These are phyloP conservation scores for Lentinus brumalis DNA, from an alignment of 768 basidiomycete species.

Conservation along the genomic window DNA sequence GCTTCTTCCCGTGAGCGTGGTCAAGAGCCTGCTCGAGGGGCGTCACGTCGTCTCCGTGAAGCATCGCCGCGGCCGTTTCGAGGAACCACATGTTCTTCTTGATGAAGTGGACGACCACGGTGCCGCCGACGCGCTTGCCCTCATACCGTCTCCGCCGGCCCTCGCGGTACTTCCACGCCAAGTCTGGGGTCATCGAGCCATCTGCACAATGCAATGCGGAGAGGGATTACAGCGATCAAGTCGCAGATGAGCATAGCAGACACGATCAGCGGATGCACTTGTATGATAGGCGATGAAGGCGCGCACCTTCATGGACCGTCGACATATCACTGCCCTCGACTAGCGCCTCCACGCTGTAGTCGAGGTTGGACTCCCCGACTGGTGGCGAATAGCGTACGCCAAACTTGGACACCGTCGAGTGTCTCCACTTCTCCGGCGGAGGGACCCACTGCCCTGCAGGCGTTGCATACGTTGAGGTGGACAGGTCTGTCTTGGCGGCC, in stretches of 20 bases:
- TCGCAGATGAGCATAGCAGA: not conserved
- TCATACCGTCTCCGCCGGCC: slow-evolving; percentile 66
- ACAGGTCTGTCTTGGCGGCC: slow-evolving; percentile 5
- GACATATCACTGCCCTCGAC: slow-evolving; percentile 92
- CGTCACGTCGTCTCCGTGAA: slow-evolving; percentile 76
- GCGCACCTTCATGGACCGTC: slow-evolving; percentile 60
- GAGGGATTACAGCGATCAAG: not conserved
- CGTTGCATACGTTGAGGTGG: slow-evolving; percentile 26
- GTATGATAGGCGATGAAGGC: slow-evolving; percentile 1
- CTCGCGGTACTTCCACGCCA: slow-evolving; percentile 75
- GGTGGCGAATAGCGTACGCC: slow-evolving; percentile 75
- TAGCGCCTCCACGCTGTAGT: slow-evolving; percentile 84
- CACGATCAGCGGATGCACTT: not conserved
- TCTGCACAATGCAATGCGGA: slow-evolving; percentile 38
- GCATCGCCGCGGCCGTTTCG: slow-evolving; percentile 86
- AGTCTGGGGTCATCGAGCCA: slow-evolving; percentile 56
- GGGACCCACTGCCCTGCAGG: slow-evolving; percentile 32
- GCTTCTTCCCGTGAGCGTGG: not conserved
- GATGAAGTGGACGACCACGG: slow-evolving; percentile 94
- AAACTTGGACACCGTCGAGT: slow-evolving; percentile 87
- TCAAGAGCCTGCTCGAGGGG: slow-evolving; percentile 39
- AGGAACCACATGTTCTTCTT: slow-evolving; percentile 97
- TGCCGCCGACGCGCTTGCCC: slow-evolving; percentile 80
- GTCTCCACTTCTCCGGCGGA: slow-evolving; percentile 64
- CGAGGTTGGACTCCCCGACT: slow-evolving; percentile 59